Base-by-base conservation (phyloP, 2,329 filamentous ascomycete genomes). In the Thermothelomyces thermophilus region DNA sequence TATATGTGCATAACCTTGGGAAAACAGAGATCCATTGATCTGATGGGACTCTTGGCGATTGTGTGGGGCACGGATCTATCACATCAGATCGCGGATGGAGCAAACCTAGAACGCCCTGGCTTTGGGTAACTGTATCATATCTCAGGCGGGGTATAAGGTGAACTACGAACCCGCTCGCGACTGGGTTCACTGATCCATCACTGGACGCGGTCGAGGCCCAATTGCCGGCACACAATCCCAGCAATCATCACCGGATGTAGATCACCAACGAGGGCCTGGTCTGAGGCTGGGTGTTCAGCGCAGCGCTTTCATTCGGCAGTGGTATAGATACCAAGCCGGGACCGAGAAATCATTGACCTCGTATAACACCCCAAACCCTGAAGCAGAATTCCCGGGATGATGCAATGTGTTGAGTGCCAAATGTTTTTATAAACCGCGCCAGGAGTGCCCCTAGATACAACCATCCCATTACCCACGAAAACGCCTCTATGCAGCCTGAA, bases 391-490 rank as follows among this genome's bases (percentile, higher is more conserved):
- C 55, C 55, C 49, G 55, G 58, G 58, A 60, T 57, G 55, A 60
- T 61, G 58, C 58, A 59, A 52, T 55, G 55, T 53, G 52, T 58
- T 46, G 57, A 56, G 56, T 59, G 57, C 51, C 53, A 58, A 58
- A 61, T 56, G 48, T 58, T 58, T 60, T 54, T 52, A 54, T 52
- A 54, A 56, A 53, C 59, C 59, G 58, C 59, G 60, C 60, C 58
- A 56, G 56, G 56, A 55, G 56, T 61, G 49, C 56, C 41, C 60
- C 48, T 56, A 60, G 54, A 58, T 57, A 61, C 51, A 58, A 52
- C 57, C 57, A 45, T 57, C 51, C 56, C 59, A 55, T 55, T 48
- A 54, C 48, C 51, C 51, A 43, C 44, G 46, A 57, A 48, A 57
- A 50, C 47, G 41, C 52, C 54, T 57, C 50, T 60, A 60, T 54